Evolutionary conservation across 495 filamentous ascomycete genomes (phyloP).

Genomic region (Penicillium maclennaniae): DNA sequence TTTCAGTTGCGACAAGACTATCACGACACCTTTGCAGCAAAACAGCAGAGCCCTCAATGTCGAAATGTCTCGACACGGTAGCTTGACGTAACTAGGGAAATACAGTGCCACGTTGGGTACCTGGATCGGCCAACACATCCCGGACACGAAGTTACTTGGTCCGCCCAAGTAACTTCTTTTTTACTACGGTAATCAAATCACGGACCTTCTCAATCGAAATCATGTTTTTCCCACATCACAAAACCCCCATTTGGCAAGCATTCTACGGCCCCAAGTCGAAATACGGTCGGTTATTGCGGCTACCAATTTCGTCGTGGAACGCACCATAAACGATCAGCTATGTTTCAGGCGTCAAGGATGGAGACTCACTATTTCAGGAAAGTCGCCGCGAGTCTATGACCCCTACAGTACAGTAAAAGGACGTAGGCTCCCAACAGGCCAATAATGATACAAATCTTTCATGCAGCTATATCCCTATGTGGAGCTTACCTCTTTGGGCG

Average conservation of each 20-base stretch:
- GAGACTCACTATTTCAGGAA: background rate
- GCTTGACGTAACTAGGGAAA: slow-evolving; percentile 1
- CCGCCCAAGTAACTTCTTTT: background rate
- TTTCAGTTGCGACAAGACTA: background rate
- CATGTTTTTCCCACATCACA: slow-evolving; percentile 2
- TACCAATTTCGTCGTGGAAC: background rate
- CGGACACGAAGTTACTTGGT: background rate
- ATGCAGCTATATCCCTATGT: background rate
- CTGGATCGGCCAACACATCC: background rate
- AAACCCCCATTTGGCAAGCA: background rate
- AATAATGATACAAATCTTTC: slow-evolving; percentile 8
- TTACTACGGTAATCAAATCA: background rate
- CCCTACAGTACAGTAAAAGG: background rate
- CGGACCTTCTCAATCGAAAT: background rate
- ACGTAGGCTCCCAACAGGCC: background rate
- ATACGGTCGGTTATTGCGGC: slow-evolving; percentile 15
- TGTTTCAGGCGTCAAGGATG: background rate
- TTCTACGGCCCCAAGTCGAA: background rate
- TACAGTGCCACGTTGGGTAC: background rate
- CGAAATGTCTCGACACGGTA: background rate
- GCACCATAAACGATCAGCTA: background rate
- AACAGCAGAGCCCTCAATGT: background rate
- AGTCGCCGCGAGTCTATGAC: background rate
- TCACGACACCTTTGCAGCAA: background rate
- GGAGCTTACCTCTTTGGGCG: too few relatives aligned